Evolutionary conservation across 306 rosid genomes (phyloP).

Genomic region (Fragaria vesca): DNA sequence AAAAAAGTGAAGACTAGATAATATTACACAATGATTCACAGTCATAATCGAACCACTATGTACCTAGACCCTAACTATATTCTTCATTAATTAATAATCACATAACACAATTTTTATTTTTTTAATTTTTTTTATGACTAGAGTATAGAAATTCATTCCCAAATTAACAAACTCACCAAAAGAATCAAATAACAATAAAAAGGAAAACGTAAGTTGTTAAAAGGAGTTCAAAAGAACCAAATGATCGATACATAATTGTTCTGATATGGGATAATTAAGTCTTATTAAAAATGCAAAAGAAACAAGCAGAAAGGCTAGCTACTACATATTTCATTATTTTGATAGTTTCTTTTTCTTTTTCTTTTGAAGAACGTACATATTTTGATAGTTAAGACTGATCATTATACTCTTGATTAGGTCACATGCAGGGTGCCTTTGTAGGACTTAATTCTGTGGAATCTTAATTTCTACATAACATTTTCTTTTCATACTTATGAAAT

Average conservation of each 20-base stretch:
- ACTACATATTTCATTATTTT: slow-evolving; percentile 16
- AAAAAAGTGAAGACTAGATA: no score
- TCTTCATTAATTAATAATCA: not conserved
- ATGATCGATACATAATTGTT: no score
- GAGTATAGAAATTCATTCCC: slow-evolving; percentile 2
- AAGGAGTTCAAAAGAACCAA: not conserved
- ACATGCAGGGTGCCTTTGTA: slow-evolving; percentile 49
- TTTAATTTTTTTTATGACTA: not conserved
- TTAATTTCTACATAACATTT: not conserved
- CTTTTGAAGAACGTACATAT: not conserved
- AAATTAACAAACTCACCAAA: slow-evolving; percentile 2
- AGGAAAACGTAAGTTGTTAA: not conserved
- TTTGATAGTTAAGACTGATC: slow-evolving; percentile 25
- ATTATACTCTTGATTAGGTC: slow-evolving; percentile 38
- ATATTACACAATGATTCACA: not conserved
- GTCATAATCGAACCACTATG: not conserved
- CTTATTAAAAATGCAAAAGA: not conserved
- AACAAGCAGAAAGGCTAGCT: slow-evolving; percentile 18
- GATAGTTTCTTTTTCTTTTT: no score
- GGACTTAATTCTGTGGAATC: slow-evolving; percentile 19
- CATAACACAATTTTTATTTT: no score
- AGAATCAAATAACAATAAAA: slow-evolving; percentile 1
- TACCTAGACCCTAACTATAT: not conserved
- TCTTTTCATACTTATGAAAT: not conserved
- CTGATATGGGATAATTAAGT: no score